Conservation (phyloP, 257 asterid genomes). For the Rubia yunnanensis region DNA sequence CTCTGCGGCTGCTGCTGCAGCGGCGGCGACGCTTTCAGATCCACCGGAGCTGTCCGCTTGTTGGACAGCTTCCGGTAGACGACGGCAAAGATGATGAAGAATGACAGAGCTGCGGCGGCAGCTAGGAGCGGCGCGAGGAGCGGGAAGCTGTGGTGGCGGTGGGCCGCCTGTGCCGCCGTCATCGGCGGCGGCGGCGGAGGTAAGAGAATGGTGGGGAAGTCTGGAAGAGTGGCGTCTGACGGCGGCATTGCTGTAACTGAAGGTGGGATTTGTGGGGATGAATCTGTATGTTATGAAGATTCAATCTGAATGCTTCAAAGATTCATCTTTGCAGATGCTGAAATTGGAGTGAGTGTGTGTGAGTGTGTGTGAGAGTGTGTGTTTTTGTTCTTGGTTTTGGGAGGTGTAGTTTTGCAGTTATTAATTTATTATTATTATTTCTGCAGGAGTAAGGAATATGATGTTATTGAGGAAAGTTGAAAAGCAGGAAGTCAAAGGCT, state of each 20-base stretch:
- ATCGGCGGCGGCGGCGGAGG: conserved; percentile 18
- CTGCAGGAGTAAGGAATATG: background rate
- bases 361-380: conserved; percentile 15
- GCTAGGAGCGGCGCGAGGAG: conserved; percentile 45
- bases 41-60: conserved; percentile 70
- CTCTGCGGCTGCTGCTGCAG: conserved; percentile 41
- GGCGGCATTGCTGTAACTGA: conserved; percentile 7
- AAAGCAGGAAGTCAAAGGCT: conserved; percentile 6
- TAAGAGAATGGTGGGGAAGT: conserved; percentile 9
- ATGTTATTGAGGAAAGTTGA: background rate
- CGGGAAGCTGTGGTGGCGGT: conserved; percentile 17
- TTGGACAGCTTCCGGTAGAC: conserved; percentile 60
- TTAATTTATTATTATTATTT: background rate
- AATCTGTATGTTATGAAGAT: background rate
- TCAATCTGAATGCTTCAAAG: conserved; percentile 1
- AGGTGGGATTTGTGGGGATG: background rate
- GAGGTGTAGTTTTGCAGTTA: background rate
- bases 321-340: conserved; percentile 2
- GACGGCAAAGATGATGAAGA: conserved; percentile 35
- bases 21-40: conserved; percentile 61
- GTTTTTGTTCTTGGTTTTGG: background rate
- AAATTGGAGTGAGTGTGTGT: background rate
- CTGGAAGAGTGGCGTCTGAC: conserved; percentile 5
- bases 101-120: conserved; percentile 33
- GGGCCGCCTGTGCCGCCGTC: background rate